Evolutionary conservation across 176 grass and related monocot genomes (phyloP), one percentile per base, ranked within the genome.

Genomic region (Eleusine coracana): DNA sequence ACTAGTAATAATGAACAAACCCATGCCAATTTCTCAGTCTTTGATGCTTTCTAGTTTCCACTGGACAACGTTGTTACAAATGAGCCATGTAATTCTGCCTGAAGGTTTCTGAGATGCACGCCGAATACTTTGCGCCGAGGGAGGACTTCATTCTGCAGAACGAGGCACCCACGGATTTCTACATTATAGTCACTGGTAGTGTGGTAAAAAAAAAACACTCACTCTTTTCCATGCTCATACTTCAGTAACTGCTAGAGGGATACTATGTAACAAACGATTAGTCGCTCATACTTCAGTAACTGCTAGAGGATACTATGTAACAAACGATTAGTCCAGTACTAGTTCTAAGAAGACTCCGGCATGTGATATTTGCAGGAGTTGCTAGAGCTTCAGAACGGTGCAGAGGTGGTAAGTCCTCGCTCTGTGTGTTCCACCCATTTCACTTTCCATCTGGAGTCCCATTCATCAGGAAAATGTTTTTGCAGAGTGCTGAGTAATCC

Each of bases 91-190:
- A 44, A 70, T 78, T 62, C 7, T 36, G 14, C 23, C 15, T 76
- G 74, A 54, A 89, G 96, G 96, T 98, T 59, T 86, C 92, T 23
- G 92, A 98, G 82, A 98, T 95, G 96, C 91, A 50, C 45, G 89
- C 86, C 17, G 92, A 98, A 50, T 98, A 95, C 86, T 98, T 91
- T 66, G 89, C 96, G 21, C 96, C 92, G 4, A 77, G 85, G 39
- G 96, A 98, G 79, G 92, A 95, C 75, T 78, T 95, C 38, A 91
- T 98, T 23, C 83, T 98, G 69, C 88, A 95, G 78, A 98, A 98
- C 71, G 92, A 95, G 68, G 80, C 89, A 17, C 96, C 96, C 10
- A 66, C 87, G 3, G 96, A 93, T 80, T 91, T 98, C 71, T 95
- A 98, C 79, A 85, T 98, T 46, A 12, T 98, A 73, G 90, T 95